phyloP scores from a whole-genome alignment of 257 asterid species.

The Solanum tacnaense region DNA sequence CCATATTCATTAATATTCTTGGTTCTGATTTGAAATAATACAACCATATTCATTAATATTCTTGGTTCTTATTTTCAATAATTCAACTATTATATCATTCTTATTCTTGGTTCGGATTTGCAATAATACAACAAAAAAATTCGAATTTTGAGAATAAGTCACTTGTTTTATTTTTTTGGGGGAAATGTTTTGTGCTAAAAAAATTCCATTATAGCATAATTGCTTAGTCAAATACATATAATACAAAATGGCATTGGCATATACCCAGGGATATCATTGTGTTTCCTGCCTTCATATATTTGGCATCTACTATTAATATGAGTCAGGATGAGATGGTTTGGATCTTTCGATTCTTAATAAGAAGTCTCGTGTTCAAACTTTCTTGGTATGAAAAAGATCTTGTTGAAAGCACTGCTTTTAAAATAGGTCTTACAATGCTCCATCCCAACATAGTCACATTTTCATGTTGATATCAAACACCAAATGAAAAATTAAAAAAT shows the following conservation, averaged over 20 bases:
- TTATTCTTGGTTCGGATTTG: neutral
- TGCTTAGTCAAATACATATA: neutral
- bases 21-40: neutral
- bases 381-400: neutral
- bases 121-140: neutral
- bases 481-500: neutral
- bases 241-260: neutral
- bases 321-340: neutral
- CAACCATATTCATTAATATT: neutral
- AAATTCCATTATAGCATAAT: neutral
- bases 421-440: neutral
- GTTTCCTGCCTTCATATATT: neutral
- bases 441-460: neutral
- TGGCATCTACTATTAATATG: neutral
- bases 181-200: neutral
- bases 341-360: neutral
- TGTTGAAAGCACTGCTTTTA: fast-evolving
- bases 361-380: fast-evolving
- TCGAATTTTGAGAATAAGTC: neutral
- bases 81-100: neutral
- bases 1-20: neutral
- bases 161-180: neutral
- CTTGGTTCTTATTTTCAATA: neutral
- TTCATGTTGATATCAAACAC: neutral
- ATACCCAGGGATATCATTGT: too few species aligned